Evolutionary conservation across 2,329 filamentous ascomycete genomes (phyloP).

Genomic region (Aureobasidium sp.): DNA sequence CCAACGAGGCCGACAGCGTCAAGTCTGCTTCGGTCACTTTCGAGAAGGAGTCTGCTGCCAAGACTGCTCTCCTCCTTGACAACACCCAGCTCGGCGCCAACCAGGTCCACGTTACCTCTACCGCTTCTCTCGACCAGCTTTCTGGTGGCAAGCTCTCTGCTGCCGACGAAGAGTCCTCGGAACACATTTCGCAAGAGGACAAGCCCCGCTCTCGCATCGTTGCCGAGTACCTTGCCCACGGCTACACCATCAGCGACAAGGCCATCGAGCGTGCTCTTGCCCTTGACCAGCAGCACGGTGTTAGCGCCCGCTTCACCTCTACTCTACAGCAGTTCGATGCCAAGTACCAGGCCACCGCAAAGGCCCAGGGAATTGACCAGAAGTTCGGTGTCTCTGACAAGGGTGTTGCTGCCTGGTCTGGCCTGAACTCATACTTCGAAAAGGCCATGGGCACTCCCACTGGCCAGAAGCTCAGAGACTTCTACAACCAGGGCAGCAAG

Average conservation of each 20-base stretch:
- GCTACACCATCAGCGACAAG: slow-evolving; percentile 73
- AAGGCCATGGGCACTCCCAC: slow-evolving; percentile 83
- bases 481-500: slow-evolving; percentile 78
- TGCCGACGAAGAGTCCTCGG: slow-evolving; percentile 46
- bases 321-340: slow-evolving; percentile 71
- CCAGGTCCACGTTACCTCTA: slow-evolving; percentile 70
- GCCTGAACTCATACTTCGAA: slow-evolving; percentile 85
- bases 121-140: slow-evolving; percentile 58
- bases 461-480: slow-evolving; percentile 77
- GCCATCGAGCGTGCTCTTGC: slow-evolving; percentile 78
- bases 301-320: slow-evolving; percentile 70
- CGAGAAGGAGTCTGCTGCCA: slow-evolving; percentile 92
- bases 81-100: slow-evolving; percentile 82
- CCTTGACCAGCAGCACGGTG: slow-evolving; percentile 82
- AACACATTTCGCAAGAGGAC: slow-evolving; percentile 86
- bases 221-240: slow-evolving; percentile 93
- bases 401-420: slow-evolving; percentile 59
- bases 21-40: slow-evolving; percentile 91
- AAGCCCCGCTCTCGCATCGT: slow-evolving; percentile 91
- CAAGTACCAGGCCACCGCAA: slow-evolving; percentile 83
- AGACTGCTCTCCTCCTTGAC: slow-evolving; percentile 93
- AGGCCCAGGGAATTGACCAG: slow-evolving; percentile 74
- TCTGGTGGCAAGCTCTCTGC: slow-evolving; percentile 53
- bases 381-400: slow-evolving; percentile 75
- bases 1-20: slow-evolving; percentile 49